Base-by-base conservation (phyloP, 768 basidiomycete genomes). In the Auriculariales sp. region DNA sequence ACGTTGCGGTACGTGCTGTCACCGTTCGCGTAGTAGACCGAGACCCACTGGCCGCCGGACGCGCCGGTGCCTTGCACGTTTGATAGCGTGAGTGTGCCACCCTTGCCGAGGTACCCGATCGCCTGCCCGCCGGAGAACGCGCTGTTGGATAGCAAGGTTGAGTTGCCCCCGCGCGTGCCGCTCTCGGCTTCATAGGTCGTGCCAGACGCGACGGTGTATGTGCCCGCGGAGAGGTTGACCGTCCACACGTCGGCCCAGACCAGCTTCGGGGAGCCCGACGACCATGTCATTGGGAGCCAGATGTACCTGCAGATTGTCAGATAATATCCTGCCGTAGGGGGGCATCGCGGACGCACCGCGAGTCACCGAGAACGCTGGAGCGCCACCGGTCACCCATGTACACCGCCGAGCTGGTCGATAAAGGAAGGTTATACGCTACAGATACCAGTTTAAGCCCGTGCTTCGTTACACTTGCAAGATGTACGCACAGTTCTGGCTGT, bases 341-440 rank as follows among this genome's bases (percentile, higher is more conserved):
- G 39, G 28, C 30, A 11, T 15, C 12, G 10, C 12, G 6, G 22
- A 28, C 45, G 25, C 33, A 54, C 35, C 67, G 62, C 56, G 75
- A 77, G 55, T 71, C 74, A 12, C 78, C 77, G 3, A 79, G 66
- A 17, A 75, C 56, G 30, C 61, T 59, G 17, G 75, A 69, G 12
- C 74, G 62, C 78, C 78, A 81, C 46, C 78, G 72, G 58, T 81
- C 78, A 35, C 78, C 78, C 74, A 79, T 77, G 55, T 79, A 81
- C 47, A 81, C 69, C 2, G 68, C 71, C 47, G 19, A 12, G 39
- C 68, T 71, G 3, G 62, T 62, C 5, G 70, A 74, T 27, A 78
- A 60, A 12, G 68, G 65, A 42, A 78, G 58, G 33, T 51, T 46
- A 19, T n/a, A 29, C n/a, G 36, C 27, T 2, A 4, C 19, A 17